Evolutionary conservation across 2,329 filamentous ascomycete species (phyloP).

Genomic region (Colletotrichum karsti): DNA sequence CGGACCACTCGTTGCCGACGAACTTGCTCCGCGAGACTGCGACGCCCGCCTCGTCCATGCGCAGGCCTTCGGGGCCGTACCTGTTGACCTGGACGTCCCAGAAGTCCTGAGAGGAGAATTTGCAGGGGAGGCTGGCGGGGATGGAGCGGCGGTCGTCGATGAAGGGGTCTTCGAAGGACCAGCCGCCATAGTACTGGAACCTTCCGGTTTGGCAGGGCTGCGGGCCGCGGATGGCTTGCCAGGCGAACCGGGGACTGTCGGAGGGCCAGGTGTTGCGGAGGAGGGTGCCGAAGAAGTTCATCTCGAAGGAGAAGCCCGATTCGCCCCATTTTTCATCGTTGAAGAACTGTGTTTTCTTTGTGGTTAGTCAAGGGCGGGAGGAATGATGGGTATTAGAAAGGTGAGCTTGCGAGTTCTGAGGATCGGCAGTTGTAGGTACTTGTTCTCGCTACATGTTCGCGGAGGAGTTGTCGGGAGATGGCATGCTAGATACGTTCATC

Average conservation of each 20-base stretch:
- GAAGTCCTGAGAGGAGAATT: not conserved
- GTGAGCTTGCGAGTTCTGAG: not conserved
- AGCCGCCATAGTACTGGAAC: not conserved
- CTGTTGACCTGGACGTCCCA: not conserved
- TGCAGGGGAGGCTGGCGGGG: not conserved
- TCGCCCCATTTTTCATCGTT: slow-evolving; percentile 11
- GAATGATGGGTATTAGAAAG: no score
- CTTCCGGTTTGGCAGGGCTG: not conserved
- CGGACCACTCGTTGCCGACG: not conserved
- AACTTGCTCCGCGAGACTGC: no score
- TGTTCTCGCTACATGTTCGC: not conserved
- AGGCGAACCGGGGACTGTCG: not conserved
- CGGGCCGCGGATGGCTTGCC: not conserved
- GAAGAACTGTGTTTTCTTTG: not conserved
- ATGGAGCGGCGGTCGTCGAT: not conserved
- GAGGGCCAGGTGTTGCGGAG: not conserved
- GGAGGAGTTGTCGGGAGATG: not conserved
- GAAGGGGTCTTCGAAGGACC: not conserved
- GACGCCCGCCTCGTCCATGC: no score
- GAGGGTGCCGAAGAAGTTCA: not conserved
- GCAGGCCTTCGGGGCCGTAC: not conserved
- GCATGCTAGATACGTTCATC: not conserved
- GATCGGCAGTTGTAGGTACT: not conserved
- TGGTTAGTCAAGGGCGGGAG: no score
- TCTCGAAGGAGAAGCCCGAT: slow-evolving; percentile 14